Percentiles rank a stretch among this genome's conserved stretches.
These are phyloP conservation scores for Neopestalotiopsis sp. DNA, from an alignment of 2,329 filamentous ascomycete species.

Conservation along the genomic window DNA sequence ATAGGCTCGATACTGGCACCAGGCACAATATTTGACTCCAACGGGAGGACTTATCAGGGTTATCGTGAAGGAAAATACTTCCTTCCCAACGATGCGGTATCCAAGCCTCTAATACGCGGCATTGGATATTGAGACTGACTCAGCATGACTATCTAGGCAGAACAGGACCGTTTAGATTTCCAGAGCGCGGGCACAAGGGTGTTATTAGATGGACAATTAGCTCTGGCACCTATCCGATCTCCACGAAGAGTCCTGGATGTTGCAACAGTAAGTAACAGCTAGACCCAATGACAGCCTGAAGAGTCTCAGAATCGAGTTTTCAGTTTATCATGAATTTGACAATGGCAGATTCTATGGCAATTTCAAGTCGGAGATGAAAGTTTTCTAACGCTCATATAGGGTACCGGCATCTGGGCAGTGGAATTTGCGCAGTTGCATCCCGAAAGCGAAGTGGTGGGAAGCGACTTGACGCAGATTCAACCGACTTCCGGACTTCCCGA, in stretches of 20 bases:
- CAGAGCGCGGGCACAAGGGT: background rate
- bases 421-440: conserved; percentile 5
- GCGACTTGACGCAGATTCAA: conserved; percentile 6
- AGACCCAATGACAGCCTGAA: background rate
- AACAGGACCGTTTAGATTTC: conserved; percentile 11
- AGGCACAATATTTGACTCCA: background rate
- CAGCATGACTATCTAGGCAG: background rate
- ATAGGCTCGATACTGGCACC: background rate
- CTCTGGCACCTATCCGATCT: background rate
- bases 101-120: background rate
- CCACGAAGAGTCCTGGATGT: conserved; percentile 4
- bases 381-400: background rate
- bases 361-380: too few relatives aligned
- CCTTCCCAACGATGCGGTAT: conserved; percentile 14
- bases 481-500: background rate
- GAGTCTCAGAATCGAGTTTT: too few relatives aligned
- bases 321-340: too few relatives aligned
- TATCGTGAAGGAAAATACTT: conserved; percentile 16
- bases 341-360: too few relatives aligned
- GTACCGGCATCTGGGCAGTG: background rate
- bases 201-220: background rate
- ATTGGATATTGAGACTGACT: background rate
- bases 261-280: background rate
- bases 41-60: conserved; percentile 16
- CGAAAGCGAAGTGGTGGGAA: background rate